Evolutionary conservation across 345 rosid species (phyloP).

Genomic region (Hypericum androsaemum): DNA sequence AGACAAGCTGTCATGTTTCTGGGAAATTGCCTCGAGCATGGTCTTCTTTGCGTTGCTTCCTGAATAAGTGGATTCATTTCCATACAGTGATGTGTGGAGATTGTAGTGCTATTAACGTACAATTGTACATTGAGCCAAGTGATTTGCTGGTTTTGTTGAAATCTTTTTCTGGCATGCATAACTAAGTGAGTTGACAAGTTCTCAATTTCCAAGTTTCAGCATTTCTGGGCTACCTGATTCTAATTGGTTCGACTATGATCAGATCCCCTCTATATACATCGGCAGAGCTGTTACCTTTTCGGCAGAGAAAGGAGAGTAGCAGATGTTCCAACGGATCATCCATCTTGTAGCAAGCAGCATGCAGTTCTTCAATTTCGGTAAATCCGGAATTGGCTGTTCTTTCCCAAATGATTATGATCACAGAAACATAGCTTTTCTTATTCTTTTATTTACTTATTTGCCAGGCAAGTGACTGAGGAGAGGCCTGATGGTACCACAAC

Average conservation of each 20-base stretch:
- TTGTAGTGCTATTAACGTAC: too few relatives aligned
- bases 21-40: too few relatives aligned
- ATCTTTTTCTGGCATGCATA: too few relatives aligned
- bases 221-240: too few relatives aligned
- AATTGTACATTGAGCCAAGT: too few relatives aligned
- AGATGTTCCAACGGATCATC: constrained; percentile 93
- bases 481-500: constrained; percentile 56
- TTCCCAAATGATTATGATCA: background rate
- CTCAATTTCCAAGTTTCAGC: too few relatives aligned
- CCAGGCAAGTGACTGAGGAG: constrained; percentile 73
- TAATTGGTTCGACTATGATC: constrained; percentile 12
- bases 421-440: background rate
- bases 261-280: constrained; percentile 94
- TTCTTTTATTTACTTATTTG: constrained; percentile 17
- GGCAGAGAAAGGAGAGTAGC: constrained; percentile 94
- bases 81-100: too few relatives aligned
- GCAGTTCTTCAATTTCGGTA: constrained; percentile 90
- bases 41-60: too few relatives aligned
- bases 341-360: constrained; percentile 99
- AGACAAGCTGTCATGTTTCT: too few relatives aligned
- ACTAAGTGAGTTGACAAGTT: too few relatives aligned
- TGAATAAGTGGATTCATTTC: too few relatives aligned
- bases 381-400: constrained; percentile 14
- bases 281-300: constrained; percentile 91
- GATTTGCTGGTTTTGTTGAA: too few relatives aligned